These are phyloP conservation scores for Apiospora koreana DNA, from an alignment of 2,329 filamentous ascomycete genomes.

Conservation along the genomic window DNA sequence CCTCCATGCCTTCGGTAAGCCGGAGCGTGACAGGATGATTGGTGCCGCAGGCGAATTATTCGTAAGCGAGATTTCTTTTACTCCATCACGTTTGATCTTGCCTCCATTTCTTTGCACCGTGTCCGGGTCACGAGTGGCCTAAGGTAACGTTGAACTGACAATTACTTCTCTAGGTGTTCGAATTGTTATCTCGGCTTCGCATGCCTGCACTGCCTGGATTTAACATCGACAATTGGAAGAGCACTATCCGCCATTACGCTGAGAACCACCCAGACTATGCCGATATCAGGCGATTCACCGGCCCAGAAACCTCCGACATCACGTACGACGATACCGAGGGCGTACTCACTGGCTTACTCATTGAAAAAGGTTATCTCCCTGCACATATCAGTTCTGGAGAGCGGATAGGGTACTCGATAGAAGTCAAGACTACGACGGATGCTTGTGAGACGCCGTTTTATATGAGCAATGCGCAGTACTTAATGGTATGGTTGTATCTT, in stretches of 20 bases:
- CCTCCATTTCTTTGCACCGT: not conserved
- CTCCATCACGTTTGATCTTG: not conserved
- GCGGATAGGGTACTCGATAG: slow-evolving; percentile 45
- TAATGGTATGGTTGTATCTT: slow-evolving; percentile 37
- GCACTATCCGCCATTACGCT: slow-evolving; percentile 44
- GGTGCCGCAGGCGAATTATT: slow-evolving; percentile 31
- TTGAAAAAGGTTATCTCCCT: slow-evolving; percentile 37
- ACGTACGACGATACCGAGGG: slow-evolving; percentile 42
- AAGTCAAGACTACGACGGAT: slow-evolving; percentile 51
- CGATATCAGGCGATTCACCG: slow-evolving; percentile 40
- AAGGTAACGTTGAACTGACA: not conserved
- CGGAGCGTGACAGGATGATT: slow-evolving; percentile 27
- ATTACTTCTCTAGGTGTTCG: slow-evolving; percentile 38
- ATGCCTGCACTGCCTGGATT: slow-evolving; percentile 36
- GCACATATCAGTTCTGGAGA: slow-evolving; percentile 20
- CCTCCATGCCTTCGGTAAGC: slow-evolving; percentile 13
- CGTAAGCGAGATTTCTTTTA: slow-evolving; percentile 18
- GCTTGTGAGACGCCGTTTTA: slow-evolving; percentile 43
- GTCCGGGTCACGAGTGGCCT: not conserved
- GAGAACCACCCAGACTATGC: slow-evolving; percentile 40
- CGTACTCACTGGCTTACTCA: slow-evolving; percentile 35
- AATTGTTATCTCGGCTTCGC: slow-evolving; percentile 35
- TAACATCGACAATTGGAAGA: slow-evolving; percentile 45
- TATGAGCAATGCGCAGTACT: slow-evolving; percentile 48
- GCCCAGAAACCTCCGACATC: slow-evolving; percentile 48